Conservation (phyloP, 345 rosid species). For the Bretschneidera sinensis region DNA sequence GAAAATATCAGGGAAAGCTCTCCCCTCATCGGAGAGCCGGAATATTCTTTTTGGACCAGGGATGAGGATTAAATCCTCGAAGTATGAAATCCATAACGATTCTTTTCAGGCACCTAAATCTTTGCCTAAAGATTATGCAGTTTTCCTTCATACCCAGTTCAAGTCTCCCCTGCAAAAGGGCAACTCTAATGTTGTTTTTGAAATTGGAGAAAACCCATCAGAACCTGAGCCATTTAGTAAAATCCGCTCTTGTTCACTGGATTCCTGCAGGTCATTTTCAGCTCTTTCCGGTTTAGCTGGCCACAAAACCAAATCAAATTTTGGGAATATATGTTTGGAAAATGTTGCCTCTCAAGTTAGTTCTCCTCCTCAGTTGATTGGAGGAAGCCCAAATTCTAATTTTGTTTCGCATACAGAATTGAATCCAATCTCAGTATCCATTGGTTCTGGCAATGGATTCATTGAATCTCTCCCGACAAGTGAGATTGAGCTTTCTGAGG, state of each 20-base stretch:
- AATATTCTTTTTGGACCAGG: slow-evolving; percentile 63
- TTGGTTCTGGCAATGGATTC: slow-evolving; percentile 23
- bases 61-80: slow-evolving; percentile 43
- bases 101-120: slow-evolving; percentile 35
- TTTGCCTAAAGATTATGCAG: slow-evolving; percentile 44
- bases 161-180: slow-evolving; percentile 41
- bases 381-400: slow-evolving; percentile 21
- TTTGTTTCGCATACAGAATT: slow-evolving; percentile 1
- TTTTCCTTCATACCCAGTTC: slow-evolving; percentile 28
- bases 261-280: slow-evolving; percentile 33
- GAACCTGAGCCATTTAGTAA: slow-evolving; percentile 40
- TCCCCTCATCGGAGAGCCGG: slow-evolving; percentile 39
- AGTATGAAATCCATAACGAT: slow-evolving; percentile 24
- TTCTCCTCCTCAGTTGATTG: slow-evolving; percentile 24
- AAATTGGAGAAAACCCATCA: slow-evolving; percentile 46
- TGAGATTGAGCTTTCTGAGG: slow-evolving; percentile 87
- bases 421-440: slow-evolving; percentile 20
- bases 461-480: slow-evolving; percentile 40
- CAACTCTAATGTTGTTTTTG: slow-evolving; percentile 53
- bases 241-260: slow-evolving; percentile 39
- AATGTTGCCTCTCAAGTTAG: too few relatives aligned
- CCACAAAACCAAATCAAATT: slow-evolving; percentile 12
- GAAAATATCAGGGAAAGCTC: slow-evolving; percentile 22
- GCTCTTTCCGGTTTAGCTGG: slow-evolving; percentile 23
- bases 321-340: slow-evolving; percentile 20